A percentile compares a stretch with the other conserved stretches of the same genome.
These are phyloP conservation scores for Guyanaporus albipodus DNA, from an alignment of 768 basidiomycete species.

Conservation along the genomic window DNA sequence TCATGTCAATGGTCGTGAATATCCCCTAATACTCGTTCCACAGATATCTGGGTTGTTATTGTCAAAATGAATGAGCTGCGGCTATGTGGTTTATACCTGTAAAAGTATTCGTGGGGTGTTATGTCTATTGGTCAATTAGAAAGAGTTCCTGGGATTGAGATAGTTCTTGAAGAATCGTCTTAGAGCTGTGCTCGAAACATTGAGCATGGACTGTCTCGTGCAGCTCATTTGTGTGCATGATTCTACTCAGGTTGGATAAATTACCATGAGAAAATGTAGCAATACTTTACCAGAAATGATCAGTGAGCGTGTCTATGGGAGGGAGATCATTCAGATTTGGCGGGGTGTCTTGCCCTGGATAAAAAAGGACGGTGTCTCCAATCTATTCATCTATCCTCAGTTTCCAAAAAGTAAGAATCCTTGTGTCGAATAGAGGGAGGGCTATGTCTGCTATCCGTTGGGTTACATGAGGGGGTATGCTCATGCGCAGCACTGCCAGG, in stretches of 20 bases:
- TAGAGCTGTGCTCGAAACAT: conserved; percentile 70
- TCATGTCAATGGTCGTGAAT: conserved; percentile 40
- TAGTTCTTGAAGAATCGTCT: conserved; percentile 56
- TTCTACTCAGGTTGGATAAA: conserved; percentile 28
- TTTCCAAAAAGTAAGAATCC: neutral
- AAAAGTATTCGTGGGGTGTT: conserved; percentile 47
- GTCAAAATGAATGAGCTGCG: conserved; percentile 1
- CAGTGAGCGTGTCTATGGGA: conserved; percentile 39
- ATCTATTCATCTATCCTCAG: conserved; percentile 36
- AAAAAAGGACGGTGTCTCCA: conserved; percentile 60
- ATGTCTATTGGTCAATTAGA: conserved; percentile 44
- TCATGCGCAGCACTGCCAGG: conserved; percentile 52
- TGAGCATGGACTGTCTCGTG: conserved; percentile 54
- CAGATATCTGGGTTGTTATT: conserved; percentile 38
- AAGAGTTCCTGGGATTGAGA: conserved; percentile 64
- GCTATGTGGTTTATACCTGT: conserved; percentile 39
- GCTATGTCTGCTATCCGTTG: conserved; percentile 53
- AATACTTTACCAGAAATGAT: conserved; percentile 59
- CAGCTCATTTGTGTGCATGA: conserved; percentile 48
- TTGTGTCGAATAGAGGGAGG: conserved; percentile 37
- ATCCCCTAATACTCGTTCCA: conserved; percentile 45
- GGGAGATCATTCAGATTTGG: conserved; percentile 37
- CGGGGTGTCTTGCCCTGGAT: conserved; percentile 35
- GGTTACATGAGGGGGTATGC: conserved; percentile 59
- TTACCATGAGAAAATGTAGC: neutral